Evolutionary conservation across 345 rosid genomes (phyloP), one percentile per base, ranked within the genome.

Genomic region (Abelmoschus esculentus): DNA sequence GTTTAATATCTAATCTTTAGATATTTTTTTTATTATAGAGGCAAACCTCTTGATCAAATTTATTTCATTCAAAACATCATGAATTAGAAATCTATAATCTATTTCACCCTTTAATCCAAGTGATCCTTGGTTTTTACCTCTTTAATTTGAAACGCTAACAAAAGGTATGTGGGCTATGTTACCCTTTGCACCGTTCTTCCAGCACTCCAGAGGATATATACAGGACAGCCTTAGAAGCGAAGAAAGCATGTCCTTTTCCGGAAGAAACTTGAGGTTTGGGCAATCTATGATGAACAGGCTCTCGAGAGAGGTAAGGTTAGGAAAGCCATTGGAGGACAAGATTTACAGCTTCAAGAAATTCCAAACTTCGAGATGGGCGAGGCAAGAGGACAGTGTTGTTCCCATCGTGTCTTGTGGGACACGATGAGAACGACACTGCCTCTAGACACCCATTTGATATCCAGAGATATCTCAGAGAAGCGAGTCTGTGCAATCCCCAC

Each of bases 401-500:
- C 65, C 66, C 8, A 61, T 36, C 47, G 17, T 28, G 1, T 62
- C 49, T 17, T 17, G 50, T 0, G 50, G 49, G 18, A 22, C 26
- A 22, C 26, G 26, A 22, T 22, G 26, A 22, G 26, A 38, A 62
- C 29, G 15, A 62, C 15, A 62, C 49, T 4, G 8, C 66, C 17
- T 61, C 28, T 4, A 29, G 29, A 38, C 29, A 38, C 8, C 29
- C 49, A 62, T 18, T 38, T 61, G 3, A 8, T 34, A 61, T 38
- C 3, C 0, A 9, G 7, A 61, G 29, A 40, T 0, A 2, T 10
- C 18, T 2, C 17, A 62, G 50, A 62, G n/a, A 62, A 11, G 47
- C 36, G 47, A 61, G 47, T 17, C 15, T 61, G 4, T 61, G 66
- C 66, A 38, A 38, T 36, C 66, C 66, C 66, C 66, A 38, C 66